Conservation (phyloP, 345 rosid species). For the Euphorbia lathyris region DNA sequence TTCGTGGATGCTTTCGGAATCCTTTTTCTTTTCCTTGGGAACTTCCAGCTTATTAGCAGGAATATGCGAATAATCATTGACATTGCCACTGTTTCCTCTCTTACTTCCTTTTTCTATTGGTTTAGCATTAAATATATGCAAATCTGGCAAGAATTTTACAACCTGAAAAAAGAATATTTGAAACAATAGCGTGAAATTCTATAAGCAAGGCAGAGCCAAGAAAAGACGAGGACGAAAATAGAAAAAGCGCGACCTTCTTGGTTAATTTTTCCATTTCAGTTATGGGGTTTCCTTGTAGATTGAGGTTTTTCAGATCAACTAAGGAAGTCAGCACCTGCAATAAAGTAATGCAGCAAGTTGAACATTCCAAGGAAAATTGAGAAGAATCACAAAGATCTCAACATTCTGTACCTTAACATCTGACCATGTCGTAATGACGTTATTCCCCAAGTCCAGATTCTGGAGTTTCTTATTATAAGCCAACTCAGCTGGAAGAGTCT, state of each 20-base stretch:
- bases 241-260: slow-evolving; percentile 49
- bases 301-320: slow-evolving; percentile 61
- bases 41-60: slow-evolving; percentile 26
- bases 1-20: slow-evolving; percentile 16
- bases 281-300: slow-evolving; percentile 77
- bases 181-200: neutral
- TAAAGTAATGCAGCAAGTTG: slow-evolving; percentile 5
- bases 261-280: slow-evolving; percentile 59
- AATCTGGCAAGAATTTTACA: slow-evolving; percentile 42
- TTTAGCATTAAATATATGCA: slow-evolving; percentile 73
- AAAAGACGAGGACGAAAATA: slow-evolving; percentile 5
- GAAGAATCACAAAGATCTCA: neutral
- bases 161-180: slow-evolving; percentile 41
- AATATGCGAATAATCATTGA: slow-evolving; percentile 16
- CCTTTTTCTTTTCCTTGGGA: slow-evolving; percentile 20
- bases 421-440: slow-evolving; percentile 57
- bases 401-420: slow-evolving; percentile 59
- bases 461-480: slow-evolving; percentile 59
- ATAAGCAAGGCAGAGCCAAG: neutral
- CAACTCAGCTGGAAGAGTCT: slow-evolving; percentile 78
- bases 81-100: slow-evolving; percentile 20
- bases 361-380: slow-evolving; percentile 5
- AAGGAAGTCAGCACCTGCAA: slow-evolving; percentile 61
- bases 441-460: slow-evolving; percentile 89
- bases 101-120: slow-evolving; percentile 47